Conservation (phyloP, 2,329 filamentous ascomycete species). For the Purpureocillium takamizusanense region DNA sequence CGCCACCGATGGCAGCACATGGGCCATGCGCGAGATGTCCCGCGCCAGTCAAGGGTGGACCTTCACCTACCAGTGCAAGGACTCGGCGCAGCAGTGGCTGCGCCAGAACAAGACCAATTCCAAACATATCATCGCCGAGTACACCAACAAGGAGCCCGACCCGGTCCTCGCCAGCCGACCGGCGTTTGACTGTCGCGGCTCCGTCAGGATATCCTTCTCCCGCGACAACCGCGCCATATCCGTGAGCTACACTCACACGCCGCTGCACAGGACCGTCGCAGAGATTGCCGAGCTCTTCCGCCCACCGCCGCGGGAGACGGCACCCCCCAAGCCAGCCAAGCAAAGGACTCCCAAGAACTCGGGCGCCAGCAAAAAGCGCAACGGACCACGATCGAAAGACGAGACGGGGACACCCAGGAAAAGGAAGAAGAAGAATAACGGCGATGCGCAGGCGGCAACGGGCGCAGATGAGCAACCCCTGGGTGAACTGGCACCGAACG, state of each 20-base stretch:
- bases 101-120: slow-evolving; percentile 33
- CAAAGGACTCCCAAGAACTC: slow-evolving; percentile 16
- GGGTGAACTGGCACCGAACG: background rate
- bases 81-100: slow-evolving; percentile 42
- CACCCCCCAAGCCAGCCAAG: slow-evolving; percentile 16
- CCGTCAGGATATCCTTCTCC: slow-evolving; percentile 39
- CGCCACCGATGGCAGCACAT: slow-evolving; percentile 37
- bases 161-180: slow-evolving; percentile 35
- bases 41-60: slow-evolving; percentile 40
- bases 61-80: slow-evolving; percentile 43
- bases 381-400: slow-evolving; percentile 12
- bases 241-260: slow-evolving; percentile 47
- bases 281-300: slow-evolving; percentile 38
- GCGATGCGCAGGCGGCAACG: slow-evolving; percentile 8
- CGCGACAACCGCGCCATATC: slow-evolving; percentile 36
- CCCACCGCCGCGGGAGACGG: slow-evolving; percentile 28
- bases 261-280: slow-evolving; percentile 45
- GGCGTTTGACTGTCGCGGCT: slow-evolving; percentile 50
- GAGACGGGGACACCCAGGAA: slow-evolving; percentile 16
- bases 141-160: slow-evolving; percentile 38
- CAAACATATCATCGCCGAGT: slow-evolving; percentile 36
- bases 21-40: slow-evolving; percentile 36
- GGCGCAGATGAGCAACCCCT: background rate
- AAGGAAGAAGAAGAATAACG: slow-evolving; percentile 17
- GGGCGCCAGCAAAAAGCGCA: slow-evolving; percentile 18